Evolutionary conservation across 139 green algal species (phyloP), one percentile per base, ranked within the genome.

Genomic region (Zygnema circumcarinatum): DNA sequence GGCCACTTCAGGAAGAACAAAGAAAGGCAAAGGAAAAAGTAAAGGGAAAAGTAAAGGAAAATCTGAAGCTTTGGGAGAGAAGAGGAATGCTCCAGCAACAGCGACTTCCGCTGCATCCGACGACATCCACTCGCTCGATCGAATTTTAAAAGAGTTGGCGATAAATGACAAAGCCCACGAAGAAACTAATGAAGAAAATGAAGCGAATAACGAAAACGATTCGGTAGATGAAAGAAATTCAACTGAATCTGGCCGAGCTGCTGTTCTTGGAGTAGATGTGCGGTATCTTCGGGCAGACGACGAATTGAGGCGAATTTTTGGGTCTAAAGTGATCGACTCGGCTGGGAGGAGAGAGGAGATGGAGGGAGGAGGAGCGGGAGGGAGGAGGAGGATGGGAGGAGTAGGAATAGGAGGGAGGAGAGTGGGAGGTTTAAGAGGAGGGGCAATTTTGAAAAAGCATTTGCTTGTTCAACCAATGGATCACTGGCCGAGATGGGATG

Each of bases 271-370:
- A 2, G 93, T 98, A 1, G 91, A 96, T 52, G 56, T 89, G 0
- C 76, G 83, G 75, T 74, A 83, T 31, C 90, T 98, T 1, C 86
- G 87, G 25, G 94, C 93, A 1, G 93, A 96, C 47, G 94, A 96
- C 25, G 94, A 97, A 93, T 92, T 98, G 79, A 88, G 91, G 0
- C 88, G 94, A 38, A 97, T 98, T 81, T 98, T 98, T 90, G 95
- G 95, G 0, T 90, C 94, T 0, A 88, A 90, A 16, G 90, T 95
- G 1, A 81, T 97, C 1, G 82, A 92, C 21, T 87, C 87, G 90
- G 1, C 79, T 94, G 31, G 62, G 20, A 82, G 56, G 31, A 21
- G 79, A 35, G 0, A 76, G 31, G n/a, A 52, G 21, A 16, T 68
- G 81, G 35, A 52, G 29, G 79, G 79, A 38, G 32, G 40, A 35